Conservation (phyloP, 1,139 yeast species). For the Hemisphaericaspora xylofermentans region DNA sequence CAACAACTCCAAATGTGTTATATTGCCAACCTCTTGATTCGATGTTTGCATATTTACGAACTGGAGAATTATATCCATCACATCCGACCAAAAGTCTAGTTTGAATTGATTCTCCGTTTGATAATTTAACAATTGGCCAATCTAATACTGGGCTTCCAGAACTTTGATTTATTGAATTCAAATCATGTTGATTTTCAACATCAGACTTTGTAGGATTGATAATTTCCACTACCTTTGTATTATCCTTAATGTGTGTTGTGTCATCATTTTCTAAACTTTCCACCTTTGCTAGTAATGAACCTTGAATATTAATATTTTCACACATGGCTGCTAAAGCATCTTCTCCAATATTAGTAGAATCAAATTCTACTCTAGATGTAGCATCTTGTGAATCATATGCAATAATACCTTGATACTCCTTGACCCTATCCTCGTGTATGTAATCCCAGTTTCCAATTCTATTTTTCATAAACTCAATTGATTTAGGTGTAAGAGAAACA, state of each 20-base stretch:
- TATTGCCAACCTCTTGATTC: slow-evolving; percentile 93
- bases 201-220: slow-evolving; percentile 21
- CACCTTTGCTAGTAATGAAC: slow-evolving; percentile 59
- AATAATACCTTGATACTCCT: slow-evolving; percentile 74
- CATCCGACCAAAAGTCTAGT: slow-evolving; percentile 88
- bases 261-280: slow-evolving; percentile 45
- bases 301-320: slow-evolving; percentile 82
- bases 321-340: slow-evolving; percentile 73
- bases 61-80: slow-evolving; percentile 96
- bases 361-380: slow-evolving; percentile 66
- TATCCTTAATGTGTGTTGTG: slow-evolving; percentile 54
- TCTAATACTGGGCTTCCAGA: slow-evolving; percentile 36
- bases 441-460: slow-evolving; percentile 76
- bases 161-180: slow-evolving; percentile 16
- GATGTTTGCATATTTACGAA: slow-evolving; percentile 75
- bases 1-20: slow-evolving; percentile 86
- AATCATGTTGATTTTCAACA: slow-evolving; percentile 16
- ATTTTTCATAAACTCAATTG: slow-evolving; percentile 60
- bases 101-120: slow-evolving; percentile 61
- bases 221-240: slow-evolving; percentile 62
- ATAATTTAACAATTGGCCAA: slow-evolving; percentile 79
- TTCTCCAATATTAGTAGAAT: slow-evolving; percentile 46
- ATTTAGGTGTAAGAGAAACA: slow-evolving; percentile 80
- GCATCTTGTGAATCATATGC: slow-evolving; percentile 82
- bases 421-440: slow-evolving; percentile 66